Evolutionary conservation across 495 filamentous ascomycete genomes (phyloP).

Genomic region (Chlorociboria aeruginascens): DNA sequence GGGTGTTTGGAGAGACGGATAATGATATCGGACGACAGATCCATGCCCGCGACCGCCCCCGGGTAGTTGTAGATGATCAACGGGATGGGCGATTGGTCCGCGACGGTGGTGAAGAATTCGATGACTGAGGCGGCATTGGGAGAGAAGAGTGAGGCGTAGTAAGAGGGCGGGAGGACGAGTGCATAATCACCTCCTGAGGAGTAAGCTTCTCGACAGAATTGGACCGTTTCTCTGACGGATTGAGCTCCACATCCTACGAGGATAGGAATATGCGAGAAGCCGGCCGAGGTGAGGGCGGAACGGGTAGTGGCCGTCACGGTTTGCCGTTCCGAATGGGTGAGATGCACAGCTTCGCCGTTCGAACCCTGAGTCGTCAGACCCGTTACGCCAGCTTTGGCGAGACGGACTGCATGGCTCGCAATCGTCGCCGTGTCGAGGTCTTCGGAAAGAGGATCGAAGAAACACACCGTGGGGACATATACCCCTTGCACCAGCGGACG

Average conservation of each 20-base stretch:
- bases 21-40: slow-evolving; percentile 74
- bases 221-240: slow-evolving; percentile 77
- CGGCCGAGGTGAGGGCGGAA: slow-evolving; percentile 52
- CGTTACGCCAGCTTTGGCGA: slow-evolving; percentile 68
- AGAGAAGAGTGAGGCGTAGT: slow-evolving; percentile 68
- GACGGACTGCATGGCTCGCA: slow-evolving; percentile 65
- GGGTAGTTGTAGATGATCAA: slow-evolving; percentile 94
- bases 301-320: slow-evolving; percentile 63
- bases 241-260: slow-evolving; percentile 79
- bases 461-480: slow-evolving; percentile 79
- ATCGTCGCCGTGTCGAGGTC: slow-evolving; percentile 59
- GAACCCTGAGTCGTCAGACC: slow-evolving; percentile 80
- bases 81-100: slow-evolving; percentile 71
- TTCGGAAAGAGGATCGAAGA: slow-evolving; percentile 71
- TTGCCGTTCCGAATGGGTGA: slow-evolving; percentile 58
- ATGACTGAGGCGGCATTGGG: slow-evolving; percentile 47
- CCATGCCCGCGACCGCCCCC: slow-evolving; percentile 66
- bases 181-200: slow-evolving; percentile 72
- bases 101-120: slow-evolving; percentile 67
- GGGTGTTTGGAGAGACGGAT: slow-evolving; percentile 60
- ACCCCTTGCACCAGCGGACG: slow-evolving; percentile 66
- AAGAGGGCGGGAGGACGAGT: slow-evolving; percentile 74
- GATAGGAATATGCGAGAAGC: slow-evolving; percentile 56
- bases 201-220: slow-evolving; percentile 64
- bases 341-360: slow-evolving; percentile 81